A percentile compares a stretch with the other conserved stretches of the same genome.
Evolutionary conservation across 352 stramenopile genomes (phyloP).

Genomic region (Pythium dissimile): DNA sequence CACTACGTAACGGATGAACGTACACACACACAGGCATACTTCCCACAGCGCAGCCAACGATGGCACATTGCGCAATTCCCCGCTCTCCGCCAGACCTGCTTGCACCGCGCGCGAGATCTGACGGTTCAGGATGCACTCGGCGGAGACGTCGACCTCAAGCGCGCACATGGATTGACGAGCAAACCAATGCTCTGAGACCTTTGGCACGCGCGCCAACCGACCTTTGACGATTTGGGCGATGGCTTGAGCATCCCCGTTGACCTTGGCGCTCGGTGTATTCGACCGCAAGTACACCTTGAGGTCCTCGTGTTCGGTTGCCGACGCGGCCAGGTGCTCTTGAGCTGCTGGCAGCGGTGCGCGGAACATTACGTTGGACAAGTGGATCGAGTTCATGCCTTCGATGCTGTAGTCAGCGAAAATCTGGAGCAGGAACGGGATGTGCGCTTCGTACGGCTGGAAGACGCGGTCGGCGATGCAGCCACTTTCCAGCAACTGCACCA

Average conservation of each 20-base stretch:
- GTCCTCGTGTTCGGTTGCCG: constrained; percentile 1
- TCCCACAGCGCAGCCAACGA: constrained; percentile 83
- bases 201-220: constrained; percentile 21
- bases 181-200: constrained; percentile 43
- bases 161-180: constrained; percentile 67
- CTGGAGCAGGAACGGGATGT: constrained; percentile 88
- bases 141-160: constrained; percentile 69
- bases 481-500: constrained; percentile 85
- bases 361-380: constrained; percentile 74
- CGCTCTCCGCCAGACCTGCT: constrained; percentile 30
- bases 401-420: constrained; percentile 92
- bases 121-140: constrained; percentile 66
- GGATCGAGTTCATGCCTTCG: constrained; percentile 88
- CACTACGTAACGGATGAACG: neutral
- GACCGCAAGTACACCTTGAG: constrained; percentile 33
- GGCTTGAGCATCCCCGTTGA: constrained; percentile 21
- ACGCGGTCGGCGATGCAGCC: constrained; percentile 57
- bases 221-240: constrained; percentile 23
- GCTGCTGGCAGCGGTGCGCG: constrained; percentile 55
- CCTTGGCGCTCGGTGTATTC: constrained; percentile 26
- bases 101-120: constrained; percentile 42
- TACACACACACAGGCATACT: constrained; percentile 26
- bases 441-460: constrained; percentile 88
- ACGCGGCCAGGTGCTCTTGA: constrained; percentile 45
- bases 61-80: constrained; percentile 60